Conservation (phyloP, 768 basidiomycete genomes). For the Lentinula sp. region DNA sequence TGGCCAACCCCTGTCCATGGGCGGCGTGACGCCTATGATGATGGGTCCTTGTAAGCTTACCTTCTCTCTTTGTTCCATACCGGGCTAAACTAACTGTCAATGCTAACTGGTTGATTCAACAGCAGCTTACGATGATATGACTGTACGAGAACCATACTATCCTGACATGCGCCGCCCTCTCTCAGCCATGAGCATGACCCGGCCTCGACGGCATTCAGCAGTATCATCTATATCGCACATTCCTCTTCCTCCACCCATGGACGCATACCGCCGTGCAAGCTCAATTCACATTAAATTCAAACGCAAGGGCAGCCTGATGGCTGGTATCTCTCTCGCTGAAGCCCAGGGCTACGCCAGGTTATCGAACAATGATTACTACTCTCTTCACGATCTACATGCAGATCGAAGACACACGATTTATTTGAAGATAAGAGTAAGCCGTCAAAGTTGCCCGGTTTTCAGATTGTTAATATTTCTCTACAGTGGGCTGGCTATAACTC, state of each 20-base stretch:
- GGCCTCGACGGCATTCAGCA: slow-evolving; percentile 44
- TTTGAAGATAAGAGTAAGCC: slow-evolving; percentile 54
- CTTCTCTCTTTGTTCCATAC: background rate
- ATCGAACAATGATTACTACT: slow-evolving; percentile 58
- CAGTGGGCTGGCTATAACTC: slow-evolving; percentile 70
- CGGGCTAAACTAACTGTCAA: background rate
- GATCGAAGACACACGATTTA: slow-evolving; percentile 53
- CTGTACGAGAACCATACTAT: slow-evolving; percentile 46
- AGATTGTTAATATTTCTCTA: background rate
- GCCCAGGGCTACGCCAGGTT: slow-evolving; percentile 60
- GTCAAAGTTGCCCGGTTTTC: background rate
- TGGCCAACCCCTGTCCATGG: background rate
- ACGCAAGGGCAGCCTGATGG: slow-evolving; percentile 59
- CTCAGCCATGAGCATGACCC: slow-evolving; percentile 31
- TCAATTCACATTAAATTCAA: slow-evolving; percentile 63
- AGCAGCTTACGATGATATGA: slow-evolving; percentile 52
- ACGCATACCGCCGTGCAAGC: slow-evolving; percentile 43
- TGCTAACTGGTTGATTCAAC: background rate
- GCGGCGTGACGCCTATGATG: background rate
- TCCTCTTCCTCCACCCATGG: slow-evolving; percentile 27
- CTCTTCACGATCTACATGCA: slow-evolving; percentile 59
- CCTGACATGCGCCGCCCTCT: slow-evolving; percentile 26
- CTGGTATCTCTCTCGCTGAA: slow-evolving; percentile 63
- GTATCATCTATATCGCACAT: slow-evolving; percentile 33
- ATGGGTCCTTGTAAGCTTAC: background rate